Base-by-base conservation (phyloP, 2,329 filamentous ascomycete genomes). In the Xylaria sp. region DNA sequence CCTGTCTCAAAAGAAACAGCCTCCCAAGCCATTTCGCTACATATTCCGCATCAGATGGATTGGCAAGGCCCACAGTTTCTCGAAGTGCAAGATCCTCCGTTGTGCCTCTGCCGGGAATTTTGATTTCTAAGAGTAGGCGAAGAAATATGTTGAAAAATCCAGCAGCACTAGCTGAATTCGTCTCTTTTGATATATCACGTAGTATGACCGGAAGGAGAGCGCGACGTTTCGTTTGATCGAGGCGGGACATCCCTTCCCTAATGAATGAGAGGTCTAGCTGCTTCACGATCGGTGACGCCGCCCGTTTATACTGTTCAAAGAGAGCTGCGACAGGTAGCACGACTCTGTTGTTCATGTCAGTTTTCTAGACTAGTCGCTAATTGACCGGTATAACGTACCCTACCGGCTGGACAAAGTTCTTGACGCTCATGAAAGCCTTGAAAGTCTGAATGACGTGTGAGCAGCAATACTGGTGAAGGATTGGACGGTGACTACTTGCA, bases 231-330 rank as follows among this genome's bases (percentile, higher is more conserved):
- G 82, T 72, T 12, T 79, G 75, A 33, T 80, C 76, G 21, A 85
- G 74, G 2, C 84, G 80, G 43, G 79, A 76, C 28, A 87, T 72
- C 43, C 94, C 95, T 73, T 96, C 92, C 72, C 96, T 92, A 38
- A 97, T 90, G 74, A 96, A 97, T 17, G 91, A 83, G 42, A 98
- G 80, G 77, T 98, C 94, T 70, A 97, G 91, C 74, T 96, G 92
- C 66, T 92, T 89, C 67, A 99, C 87, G 38, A 97, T 82, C 0
- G 89, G 81, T 12, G 89, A 89, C 40, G 87, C 82, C 38, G 87
- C 87, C 21, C 91, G 87, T 76, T 96, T 96, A 82, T 96, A 97
- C 75, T 98, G 95, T 69, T 93, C 89, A 57, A 98, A 77, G 17
- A 99, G 83, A 15, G 89, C 87, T n/a, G 87, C 85, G 12, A 98